Evolutionary conservation across 2,329 filamentous ascomycete genomes (phyloP), one percentile per base, ranked within the genome.

Genomic region (Pezicula rhizophila): DNA sequence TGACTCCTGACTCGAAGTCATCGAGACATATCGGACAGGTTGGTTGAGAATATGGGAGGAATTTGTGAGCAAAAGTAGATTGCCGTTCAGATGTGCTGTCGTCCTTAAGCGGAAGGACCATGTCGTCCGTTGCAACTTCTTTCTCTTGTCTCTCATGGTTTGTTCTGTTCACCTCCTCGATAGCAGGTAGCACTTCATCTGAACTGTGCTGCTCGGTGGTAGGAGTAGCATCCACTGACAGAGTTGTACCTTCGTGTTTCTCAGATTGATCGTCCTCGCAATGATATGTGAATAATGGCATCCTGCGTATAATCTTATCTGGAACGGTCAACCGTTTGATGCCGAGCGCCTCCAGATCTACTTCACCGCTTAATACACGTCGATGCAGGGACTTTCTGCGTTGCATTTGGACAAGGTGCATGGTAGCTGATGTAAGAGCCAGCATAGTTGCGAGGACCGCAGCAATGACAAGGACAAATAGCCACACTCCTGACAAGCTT

Each of bases 11-110:
- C 25, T 85, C 76, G 61, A 89, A 97, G 51, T 88, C 81, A 47
- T 89, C 87, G 1, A 95, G 76, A 63, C 93, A 99, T 46, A 97
- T 96, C n/a, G 88, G 82, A 63, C 93, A 97, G 2, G 79, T 84
- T 0, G 88, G 83, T 64, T 97, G 93, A 17, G 83, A 81, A 57
- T 87, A 76, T 14, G 78, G 77, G 5, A 73, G 26, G 45, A 57
- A 57, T 51, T 52, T 56, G 25, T 60, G 57, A 33, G 11, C 48
- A 35, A 0, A 52, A 51, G 15, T 12, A 31, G 28, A 31, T 12
- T 31, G 8, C 7, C 12, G 8, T 31, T 31, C 11, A 31, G 8
- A 4, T 31, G 3, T 12, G 3, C 28, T 12, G 8, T 52, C 35
- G 2, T 48, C 46, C 28, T 46, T 50, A 2, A 52, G 48, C 11